These are phyloP conservation scores for Ascochyta viciae-villosae DNA, from an alignment of 2,329 filamentous ascomycete genomes.

Conservation along the genomic window DNA sequence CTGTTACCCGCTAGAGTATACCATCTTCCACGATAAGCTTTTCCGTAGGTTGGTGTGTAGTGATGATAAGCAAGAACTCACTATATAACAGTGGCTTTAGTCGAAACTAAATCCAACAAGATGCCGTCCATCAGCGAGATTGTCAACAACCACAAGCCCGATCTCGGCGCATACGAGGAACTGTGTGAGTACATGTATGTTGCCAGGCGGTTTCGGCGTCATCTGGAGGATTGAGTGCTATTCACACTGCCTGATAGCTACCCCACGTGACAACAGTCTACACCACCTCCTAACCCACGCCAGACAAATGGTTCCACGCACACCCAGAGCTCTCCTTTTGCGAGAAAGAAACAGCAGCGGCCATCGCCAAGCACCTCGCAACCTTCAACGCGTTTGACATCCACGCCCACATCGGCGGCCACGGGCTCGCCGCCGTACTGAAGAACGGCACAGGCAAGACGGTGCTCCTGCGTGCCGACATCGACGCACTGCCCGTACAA, in stretches of 20 bases:
- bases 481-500: slow-evolving; percentile 66
- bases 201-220: slow-evolving; percentile 7
- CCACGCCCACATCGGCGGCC: slow-evolving; percentile 62
- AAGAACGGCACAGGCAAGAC: slow-evolving; percentile 63
- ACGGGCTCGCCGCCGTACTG: slow-evolving; percentile 65
- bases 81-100: background rate
- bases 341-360: slow-evolving; percentile 42
- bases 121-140: slow-evolving; percentile 43
- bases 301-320: slow-evolving; percentile 46
- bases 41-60: slow-evolving; percentile 2
- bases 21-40: slow-evolving; percentile 11
- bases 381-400: slow-evolving; percentile 53
- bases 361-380: slow-evolving; percentile 38
- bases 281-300: background rate
- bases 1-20: background rate
- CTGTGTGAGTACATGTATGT: slow-evolving; percentile 35
- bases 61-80: background rate
- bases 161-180: slow-evolving; percentile 40
- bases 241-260: no score
- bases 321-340: slow-evolving; percentile 48
- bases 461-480: slow-evolving; percentile 67
- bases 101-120: background rate
- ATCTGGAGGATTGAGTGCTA: background rate
- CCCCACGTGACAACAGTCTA: background rate
- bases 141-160: slow-evolving; percentile 32